Evolutionary conservation across 495 filamentous ascomycete genomes (phyloP), one percentile per base, ranked within the genome.

Genomic region (Podospora bellae-mahoneyi): DNA sequence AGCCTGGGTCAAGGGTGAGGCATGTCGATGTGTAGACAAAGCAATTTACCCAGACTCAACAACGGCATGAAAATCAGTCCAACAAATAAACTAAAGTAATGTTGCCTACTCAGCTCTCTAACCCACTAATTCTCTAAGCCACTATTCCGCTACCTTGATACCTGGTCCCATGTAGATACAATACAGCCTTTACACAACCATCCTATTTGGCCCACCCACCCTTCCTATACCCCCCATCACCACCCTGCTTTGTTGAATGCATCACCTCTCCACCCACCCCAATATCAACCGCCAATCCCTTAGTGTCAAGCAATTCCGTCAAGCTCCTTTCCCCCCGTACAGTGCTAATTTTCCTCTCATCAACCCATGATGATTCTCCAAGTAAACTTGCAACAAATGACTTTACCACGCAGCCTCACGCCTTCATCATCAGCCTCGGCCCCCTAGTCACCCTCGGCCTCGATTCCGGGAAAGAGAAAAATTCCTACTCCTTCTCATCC

Each of bases 401-500:
- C 39, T 48, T 48, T 48, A 13, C 3, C 39, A 48, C 39, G 30
- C 30, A 32, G 7, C 30, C 30, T 32, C 30, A 5, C 9, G 2
- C 13, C 39, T 16, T 16, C 39, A 48, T 48, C 15, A 48, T 48
- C 39, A 10, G 9, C 39, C 39, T 48, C 39, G 39, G 39, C 5
- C 39, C 39, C 9, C 9, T 48, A 13, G 39, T 48, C 13, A 58
- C 9, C 55, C n/a, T 58, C 55, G n/a, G 55, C 18, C 55, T 19
- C 18, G n/a, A 26, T 58, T 20, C 27, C 23, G 32, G 57, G 55
- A 53, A 58, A 28, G 39, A 56, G 23, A 19, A 66, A 59, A 64
- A 64, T 70, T 27, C 71, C 71, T 72, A 72, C 65, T 73, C 60
- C 62, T 71, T 55, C 16, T 72, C 70, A 32, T 67, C 56, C 62